These are phyloP conservation scores for Malassezia brasiliensis DNA, from an alignment of 1,284 basidiomycete species.

Conservation along the genomic window DNA sequence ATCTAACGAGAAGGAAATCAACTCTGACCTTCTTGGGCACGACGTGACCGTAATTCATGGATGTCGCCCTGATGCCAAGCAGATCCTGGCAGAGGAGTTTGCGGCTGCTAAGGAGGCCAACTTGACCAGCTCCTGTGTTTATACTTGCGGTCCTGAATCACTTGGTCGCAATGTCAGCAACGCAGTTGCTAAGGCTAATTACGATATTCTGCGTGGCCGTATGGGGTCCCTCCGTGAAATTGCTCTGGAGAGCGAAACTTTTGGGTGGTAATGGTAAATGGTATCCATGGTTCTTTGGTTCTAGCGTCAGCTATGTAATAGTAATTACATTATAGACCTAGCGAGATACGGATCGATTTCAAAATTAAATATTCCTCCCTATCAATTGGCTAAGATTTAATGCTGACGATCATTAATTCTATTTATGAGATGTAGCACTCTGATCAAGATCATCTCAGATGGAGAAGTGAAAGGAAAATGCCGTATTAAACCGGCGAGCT, in stretches of 20 bases:
- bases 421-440: no score
- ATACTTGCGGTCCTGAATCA: not conserved
- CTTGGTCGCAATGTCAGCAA: not conserved
- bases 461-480: no score
- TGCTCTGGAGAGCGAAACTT: not conserved
- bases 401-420: no score
- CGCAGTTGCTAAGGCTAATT: not conserved
- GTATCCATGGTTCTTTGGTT: no score
- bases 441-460: no score
- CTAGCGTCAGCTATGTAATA: no score
- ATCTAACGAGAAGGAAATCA: not conserved
- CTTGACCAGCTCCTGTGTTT: not conserved
- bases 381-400: no score
- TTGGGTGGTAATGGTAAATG: not conserved
- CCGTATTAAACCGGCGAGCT: no score
- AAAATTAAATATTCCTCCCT: no score
- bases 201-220: not conserved
- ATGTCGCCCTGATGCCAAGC: not conserved
- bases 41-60: not conserved
- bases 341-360: no score
- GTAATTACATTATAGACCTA: no score
- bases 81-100: not conserved
- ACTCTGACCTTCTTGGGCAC: not conserved
- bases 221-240: constrained; percentile 1
- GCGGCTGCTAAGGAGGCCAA: not conserved